Evolutionary conservation across 805 yeast genomes (phyloP).

Genomic region (Metschnikowia gelsemii): DNA sequence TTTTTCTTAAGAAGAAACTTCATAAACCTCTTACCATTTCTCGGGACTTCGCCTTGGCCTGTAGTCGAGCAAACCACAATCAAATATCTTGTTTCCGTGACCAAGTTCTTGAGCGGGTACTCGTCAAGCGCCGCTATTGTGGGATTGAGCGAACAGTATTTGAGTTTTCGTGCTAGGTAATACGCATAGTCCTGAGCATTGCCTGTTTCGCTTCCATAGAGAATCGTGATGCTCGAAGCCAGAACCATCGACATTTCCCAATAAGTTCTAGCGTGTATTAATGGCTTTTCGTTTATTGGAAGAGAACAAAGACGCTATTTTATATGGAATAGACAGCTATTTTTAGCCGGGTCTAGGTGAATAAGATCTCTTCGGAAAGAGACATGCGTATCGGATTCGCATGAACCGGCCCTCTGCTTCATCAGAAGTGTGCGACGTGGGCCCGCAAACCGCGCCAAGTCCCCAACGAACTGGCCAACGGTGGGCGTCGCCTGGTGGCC

Average conservation of each 20-base stretch:
- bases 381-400: too few relatives aligned
- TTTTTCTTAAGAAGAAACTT: conserved; percentile 64
- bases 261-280: too few relatives aligned
- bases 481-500: too few relatives aligned
- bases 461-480: too few relatives aligned
- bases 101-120: conserved; percentile 53
- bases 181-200: conserved; percentile 84
- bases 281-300: conserved; percentile 2
- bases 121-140: conserved; percentile 56
- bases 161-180: conserved; percentile 54
- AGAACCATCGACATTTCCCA: too few relatives aligned
- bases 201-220: conserved; percentile 93
- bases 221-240: conserved; percentile 45
- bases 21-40: conserved; percentile 75
- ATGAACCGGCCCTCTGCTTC: too few relatives aligned
- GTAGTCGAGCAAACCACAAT: conserved; percentile 80
- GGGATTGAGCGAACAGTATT: conserved; percentile 52
- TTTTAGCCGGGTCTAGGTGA: too few relatives aligned
- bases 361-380: too few relatives aligned
- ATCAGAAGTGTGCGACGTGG: too few relatives aligned
- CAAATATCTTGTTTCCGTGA: conserved; percentile 45
- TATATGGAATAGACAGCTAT: too few relatives aligned
- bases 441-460: too few relatives aligned
- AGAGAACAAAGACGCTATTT: too few relatives aligned
- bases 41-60: conserved; percentile 93